Conservation (phyloP, 208 protist genomes). For the Leishmania major region DNA sequence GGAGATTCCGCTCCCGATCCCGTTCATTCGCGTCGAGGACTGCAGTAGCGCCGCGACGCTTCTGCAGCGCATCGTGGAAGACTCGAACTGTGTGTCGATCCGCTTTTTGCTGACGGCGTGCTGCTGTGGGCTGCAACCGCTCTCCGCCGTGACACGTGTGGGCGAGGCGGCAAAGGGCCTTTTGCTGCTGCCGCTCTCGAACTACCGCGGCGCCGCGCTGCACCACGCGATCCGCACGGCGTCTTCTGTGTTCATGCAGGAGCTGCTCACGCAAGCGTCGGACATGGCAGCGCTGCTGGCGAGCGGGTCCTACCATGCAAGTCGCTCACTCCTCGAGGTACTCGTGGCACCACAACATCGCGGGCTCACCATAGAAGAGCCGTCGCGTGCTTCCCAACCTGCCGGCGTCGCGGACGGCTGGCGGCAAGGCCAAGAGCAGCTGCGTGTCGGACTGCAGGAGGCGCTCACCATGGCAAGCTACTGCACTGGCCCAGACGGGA, state of each 20-base stretch:
- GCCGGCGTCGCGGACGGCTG: conserved; percentile 25
- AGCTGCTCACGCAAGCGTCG: conserved; percentile 37
- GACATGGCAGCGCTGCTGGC: conserved; percentile 33
- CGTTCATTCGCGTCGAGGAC: conserved; percentile 32
- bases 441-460: conserved; percentile 32
- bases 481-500: conserved; percentile 31
- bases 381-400: conserved; percentile 29
- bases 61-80: conserved; percentile 36
- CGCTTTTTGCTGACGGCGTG: conserved; percentile 46
- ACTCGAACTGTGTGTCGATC: conserved; percentile 37
- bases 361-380: conserved; percentile 15
- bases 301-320: conserved; percentile 36
- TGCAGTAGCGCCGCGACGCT: conserved; percentile 29
- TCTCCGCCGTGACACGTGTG: conserved; percentile 51
- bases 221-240: conserved; percentile 40
- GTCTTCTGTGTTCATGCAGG: conserved; percentile 34
- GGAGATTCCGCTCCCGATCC: conserved; percentile 38
- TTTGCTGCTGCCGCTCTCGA: conserved; percentile 50
- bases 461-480: conserved; percentile 32
- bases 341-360: conserved; percentile 15
- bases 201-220: conserved; percentile 34
- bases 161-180: conserved; percentile 45
- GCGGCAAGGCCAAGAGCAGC: conserved; percentile 33
- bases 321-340: conserved; percentile 30
- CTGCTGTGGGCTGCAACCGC: conserved; percentile 60